These are phyloP conservation scores for Xerocomus amazonicus DNA, from an alignment of 1,284 basidiomycete species.

Conservation along the genomic window DNA sequence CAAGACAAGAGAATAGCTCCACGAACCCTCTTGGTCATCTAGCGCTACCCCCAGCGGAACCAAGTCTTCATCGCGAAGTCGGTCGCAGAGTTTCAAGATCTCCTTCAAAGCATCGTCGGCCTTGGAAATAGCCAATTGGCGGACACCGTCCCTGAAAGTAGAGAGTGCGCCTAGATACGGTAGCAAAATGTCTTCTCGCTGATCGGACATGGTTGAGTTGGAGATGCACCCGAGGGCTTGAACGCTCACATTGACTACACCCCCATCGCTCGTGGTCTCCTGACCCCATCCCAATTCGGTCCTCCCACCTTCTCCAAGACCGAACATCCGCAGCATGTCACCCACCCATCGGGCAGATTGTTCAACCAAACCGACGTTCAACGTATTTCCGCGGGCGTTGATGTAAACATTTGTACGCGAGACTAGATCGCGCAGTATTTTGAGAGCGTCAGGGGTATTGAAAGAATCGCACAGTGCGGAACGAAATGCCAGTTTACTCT, in stretches of 20 bases:
- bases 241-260: constrained; percentile 53
- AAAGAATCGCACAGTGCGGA: constrained; percentile 96
- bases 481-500: constrained; percentile 79
- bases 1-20: not conserved
- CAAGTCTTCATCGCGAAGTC: constrained; percentile 85
- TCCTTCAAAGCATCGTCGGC: constrained; percentile 66
- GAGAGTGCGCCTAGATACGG: constrained; percentile 87
- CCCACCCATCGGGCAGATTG: constrained; percentile 83
- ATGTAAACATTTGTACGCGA: constrained; percentile 92
- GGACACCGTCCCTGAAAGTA: constrained; percentile 88
- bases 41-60: constrained; percentile 92
- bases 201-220: constrained; percentile 6
- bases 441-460: constrained; percentile 87
- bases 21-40: constrained; percentile 89
- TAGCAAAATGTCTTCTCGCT: constrained; percentile 86
- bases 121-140: constrained; percentile 77
- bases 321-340: constrained; percentile 92
- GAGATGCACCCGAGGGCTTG: constrained; percentile 1
- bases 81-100: constrained; percentile 83
- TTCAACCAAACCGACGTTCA: constrained; percentile 73
- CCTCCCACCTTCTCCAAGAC: constrained; percentile 79
- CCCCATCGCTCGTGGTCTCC: constrained; percentile 41
- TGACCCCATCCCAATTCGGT: constrained; percentile 73
- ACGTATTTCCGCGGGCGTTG: constrained; percentile 51
- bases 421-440: constrained; percentile 78